Conservation (phyloP, 31 red algal genomes). For the Endocladia muricata region DNA sequence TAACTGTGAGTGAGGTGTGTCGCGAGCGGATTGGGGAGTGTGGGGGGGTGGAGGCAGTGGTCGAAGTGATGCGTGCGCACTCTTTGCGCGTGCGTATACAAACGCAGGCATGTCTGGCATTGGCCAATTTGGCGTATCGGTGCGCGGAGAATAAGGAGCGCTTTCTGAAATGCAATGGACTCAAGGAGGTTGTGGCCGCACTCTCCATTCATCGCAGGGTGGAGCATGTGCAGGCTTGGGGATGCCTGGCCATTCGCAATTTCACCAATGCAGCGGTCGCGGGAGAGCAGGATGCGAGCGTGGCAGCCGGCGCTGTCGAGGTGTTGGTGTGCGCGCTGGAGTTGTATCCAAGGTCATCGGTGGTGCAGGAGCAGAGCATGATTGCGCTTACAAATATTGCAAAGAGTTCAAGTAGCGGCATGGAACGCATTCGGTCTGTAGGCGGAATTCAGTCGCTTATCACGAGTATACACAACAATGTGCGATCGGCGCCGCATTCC, state of each 20-base stretch:
- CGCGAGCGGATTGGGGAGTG: slow-evolving; percentile 50
- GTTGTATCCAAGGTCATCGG: slow-evolving; percentile 25
- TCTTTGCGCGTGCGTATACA: slow-evolving; percentile 54
- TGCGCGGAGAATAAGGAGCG: slow-evolving; percentile 50
- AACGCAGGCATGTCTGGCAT: slow-evolving; percentile 60
- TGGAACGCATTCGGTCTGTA: slow-evolving; percentile 58
- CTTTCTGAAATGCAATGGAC: slow-evolving; percentile 39
- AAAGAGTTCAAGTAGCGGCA: slow-evolving; percentile 24
- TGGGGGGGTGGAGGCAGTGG: slow-evolving; percentile 58
- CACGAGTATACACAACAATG: slow-evolving; percentile 21
- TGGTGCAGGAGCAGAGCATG: slow-evolving; percentile 56
- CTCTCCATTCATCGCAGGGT: slow-evolving; percentile 39
- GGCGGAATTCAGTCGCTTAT: slow-evolving; percentile 61
- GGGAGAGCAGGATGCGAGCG: slow-evolving; percentile 22
- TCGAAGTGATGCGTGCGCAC: slow-evolving; percentile 62
- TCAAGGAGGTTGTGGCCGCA: slow-evolving; percentile 52
- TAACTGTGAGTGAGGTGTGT: slow-evolving; percentile 48
- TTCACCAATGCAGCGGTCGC: slow-evolving; percentile 43
- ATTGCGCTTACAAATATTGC: slow-evolving; percentile 66
- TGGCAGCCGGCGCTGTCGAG: slow-evolving; percentile 52
- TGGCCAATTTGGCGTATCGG: slow-evolving; percentile 72
- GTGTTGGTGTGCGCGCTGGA: slow-evolving; percentile 60
- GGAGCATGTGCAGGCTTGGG: slow-evolving; percentile 76
- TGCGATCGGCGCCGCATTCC: slow-evolving; percentile 19
- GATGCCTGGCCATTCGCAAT: slow-evolving; percentile 77